These are phyloP conservation scores for Porodaedalea pini DNA, from an alignment of 1,284 basidiomycete genomes.

Conservation along the genomic window DNA sequence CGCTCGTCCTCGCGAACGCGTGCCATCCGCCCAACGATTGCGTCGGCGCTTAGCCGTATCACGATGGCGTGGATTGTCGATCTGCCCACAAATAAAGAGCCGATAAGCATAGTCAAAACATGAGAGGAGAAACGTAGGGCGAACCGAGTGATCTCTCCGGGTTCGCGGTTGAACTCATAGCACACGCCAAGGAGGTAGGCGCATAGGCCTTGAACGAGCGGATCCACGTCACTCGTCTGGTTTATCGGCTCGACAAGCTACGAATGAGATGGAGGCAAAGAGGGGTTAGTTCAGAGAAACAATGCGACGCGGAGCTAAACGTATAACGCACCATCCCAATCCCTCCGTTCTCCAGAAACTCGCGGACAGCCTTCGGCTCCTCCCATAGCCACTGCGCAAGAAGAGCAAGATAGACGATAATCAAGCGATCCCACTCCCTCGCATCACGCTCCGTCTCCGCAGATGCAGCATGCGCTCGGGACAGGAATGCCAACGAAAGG, in stretches of 20 bases:
- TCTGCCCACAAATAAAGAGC: conserved; percentile 37
- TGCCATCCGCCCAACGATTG: conserved; percentile 83
- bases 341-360: conserved; percentile 88
- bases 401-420: conserved; percentile 82
- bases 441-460: conserved; percentile 52
- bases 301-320: neutral
- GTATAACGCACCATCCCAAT: conserved; percentile 74
- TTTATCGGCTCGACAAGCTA: conserved; percentile 94
- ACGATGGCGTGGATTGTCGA: conserved; percentile 85
- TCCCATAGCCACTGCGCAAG: conserved; percentile 97
- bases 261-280: neutral
- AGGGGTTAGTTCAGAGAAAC: neutral
- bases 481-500: conserved; percentile 64
- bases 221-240: conserved; percentile 82
- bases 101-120: conserved; percentile 3
- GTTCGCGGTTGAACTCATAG: conserved; percentile 93
- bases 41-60: conserved; percentile 81
- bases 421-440: conserved; percentile 86
- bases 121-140: conserved; percentile 21
- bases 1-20: conserved; percentile 87
- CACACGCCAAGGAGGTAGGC: conserved; percentile 90
- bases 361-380: conserved; percentile 81
- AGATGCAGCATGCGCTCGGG: conserved; percentile 63
- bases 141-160: conserved; percentile 85
- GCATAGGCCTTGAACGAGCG: conserved; percentile 86